Base-by-base conservation (phyloP, 2,329 filamentous ascomycete species). In the Fusarium albosuccineum region DNA sequence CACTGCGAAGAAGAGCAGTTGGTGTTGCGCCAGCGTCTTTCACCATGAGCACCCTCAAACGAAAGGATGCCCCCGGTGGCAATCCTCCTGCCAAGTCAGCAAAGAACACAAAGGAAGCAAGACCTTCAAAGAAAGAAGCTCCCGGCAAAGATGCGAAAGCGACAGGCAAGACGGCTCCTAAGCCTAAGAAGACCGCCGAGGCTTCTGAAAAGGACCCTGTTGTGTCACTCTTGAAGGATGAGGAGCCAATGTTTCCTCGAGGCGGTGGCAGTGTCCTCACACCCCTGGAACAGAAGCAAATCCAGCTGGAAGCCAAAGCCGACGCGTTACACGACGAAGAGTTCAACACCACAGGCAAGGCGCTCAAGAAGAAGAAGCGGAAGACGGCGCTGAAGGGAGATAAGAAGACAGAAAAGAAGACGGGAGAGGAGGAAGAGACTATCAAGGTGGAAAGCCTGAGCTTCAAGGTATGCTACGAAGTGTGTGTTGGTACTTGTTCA, bases 241-340 rank as follows among this genome's bases (percentile, higher is more conserved):
- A 98, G 70, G 96, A 97, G 76, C 90, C 90, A 34, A 85, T 95
- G 44, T 99, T 99, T 74, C 95, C 96, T 70, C 89, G 96, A 85
- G 96, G 96, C 57, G 97, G 96, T 42, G 95, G 89, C 54, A 97
- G 93, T 75, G 86, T 97, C 53, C 82, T 99, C 76, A 97, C 96
- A 2, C 94, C 96, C 17, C 83, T 99, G 52, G 96, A 99, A 78
- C 92, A 97, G 77, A 97, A 97, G 82, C 93, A 98, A 80, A 98
- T 99, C 66, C 91, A 96, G 74, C 91, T 97, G 60, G 92, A 98
- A 79, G 96, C 96, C 45, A 96, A 92, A 75, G 90, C 91, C 72
- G 96, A 99, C 83, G 96, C 94, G 40, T 83, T 97, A 39, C 96
- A 95, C 76, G 96, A 98, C 79, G 91, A 97, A 72, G 86, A 91